Evolutionary conservation across 768 basidiomycete species (phyloP).

Genomic region (Austroboletus festivus): DNA sequence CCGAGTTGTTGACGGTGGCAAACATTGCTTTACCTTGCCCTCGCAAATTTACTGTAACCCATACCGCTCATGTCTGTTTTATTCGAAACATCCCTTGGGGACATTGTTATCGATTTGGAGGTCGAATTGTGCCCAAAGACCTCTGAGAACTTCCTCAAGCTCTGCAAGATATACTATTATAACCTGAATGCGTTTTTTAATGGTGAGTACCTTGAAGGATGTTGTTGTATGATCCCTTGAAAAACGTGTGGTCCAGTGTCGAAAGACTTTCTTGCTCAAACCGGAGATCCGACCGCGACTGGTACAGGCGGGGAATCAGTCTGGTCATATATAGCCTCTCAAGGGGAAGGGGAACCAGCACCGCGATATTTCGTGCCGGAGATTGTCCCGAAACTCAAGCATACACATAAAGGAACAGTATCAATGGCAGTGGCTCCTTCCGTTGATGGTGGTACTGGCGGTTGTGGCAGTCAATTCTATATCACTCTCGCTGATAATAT

Average conservation of each 20-base stretch:
- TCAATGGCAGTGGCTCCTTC: slow-evolving; percentile 97
- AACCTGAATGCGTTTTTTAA: slow-evolving; percentile 98
- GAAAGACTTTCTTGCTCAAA: slow-evolving; percentile 95
- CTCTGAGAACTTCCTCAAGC: slow-evolving; percentile 94
- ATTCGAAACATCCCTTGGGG: slow-evolving; percentile 94
- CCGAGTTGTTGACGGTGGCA: too few species aligned
- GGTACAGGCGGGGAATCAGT: slow-evolving; percentile 92
- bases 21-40: too few species aligned
- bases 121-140: slow-evolving; percentile 86
- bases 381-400: slow-evolving; percentile 78
- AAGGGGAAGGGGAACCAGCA: slow-evolving; percentile 29
- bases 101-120: slow-evolving; percentile 95
- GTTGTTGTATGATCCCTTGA: not conserved
- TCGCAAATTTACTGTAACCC: too few species aligned
- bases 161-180: slow-evolving; percentile 97
- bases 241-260: slow-evolving; percentile 56
- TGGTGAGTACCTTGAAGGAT: slow-evolving; percentile 53
- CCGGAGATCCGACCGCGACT: slow-evolving; percentile 93
- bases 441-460: slow-evolving; percentile 60
- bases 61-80: slow-evolving; percentile 91
- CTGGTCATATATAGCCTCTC: slow-evolving; percentile 69
- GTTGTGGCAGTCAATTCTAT: slow-evolving; percentile 96
- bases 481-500: slow-evolving; percentile 87
- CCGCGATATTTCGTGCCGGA: slow-evolving; percentile 90
- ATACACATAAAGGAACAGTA: slow-evolving; percentile 80